A percentile compares a stretch with the other conserved stretches of the same genome.
These are phyloP conservation scores for Russula compacta DNA, from an alignment of 768 basidiomycete genomes.

Conservation along the genomic window DNA sequence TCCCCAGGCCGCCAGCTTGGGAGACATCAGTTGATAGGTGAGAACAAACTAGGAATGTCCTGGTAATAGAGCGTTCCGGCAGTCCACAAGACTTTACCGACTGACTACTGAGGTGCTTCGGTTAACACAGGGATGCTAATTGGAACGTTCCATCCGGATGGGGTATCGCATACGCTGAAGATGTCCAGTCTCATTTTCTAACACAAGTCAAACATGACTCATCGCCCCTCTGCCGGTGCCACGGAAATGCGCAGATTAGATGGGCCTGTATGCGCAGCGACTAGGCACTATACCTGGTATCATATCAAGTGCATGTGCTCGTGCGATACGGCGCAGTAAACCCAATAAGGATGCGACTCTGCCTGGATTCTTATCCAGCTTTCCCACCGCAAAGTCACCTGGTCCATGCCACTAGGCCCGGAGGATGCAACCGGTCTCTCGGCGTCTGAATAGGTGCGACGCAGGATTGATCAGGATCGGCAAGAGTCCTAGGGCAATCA, in stretches of 20 bases:
- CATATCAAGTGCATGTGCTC: not conserved
- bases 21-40: not conserved
- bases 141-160: conserved; percentile 6
- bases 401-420: not conserved
- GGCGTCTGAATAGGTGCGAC: conserved; percentile 1
- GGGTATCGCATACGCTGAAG: conserved; percentile 8
- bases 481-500: not conserved
- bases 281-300: not conserved
- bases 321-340: not conserved
- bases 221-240: not conserved
- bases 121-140: conserved; percentile 2
- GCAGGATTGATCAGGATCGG: conserved; percentile 7
- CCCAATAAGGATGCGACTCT: conserved; percentile 9
- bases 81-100: not conserved
- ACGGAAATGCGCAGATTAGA: not conserved
- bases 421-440: not conserved
- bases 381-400: conserved; percentile 12
- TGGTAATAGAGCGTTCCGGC: conserved; percentile 6
- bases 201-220: conserved; percentile 1
- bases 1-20: not conserved
- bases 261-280: not conserved
- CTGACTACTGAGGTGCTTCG: conserved; percentile 5
- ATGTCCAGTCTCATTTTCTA: conserved; percentile 1
- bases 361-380: not conserved
- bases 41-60: conserved; percentile 1